Percentiles rank a stretch among this genome's conserved stretches.
phyloP scores from a whole-genome alignment of 192 early-diverging fungal species.

The Coemansia sp. region DNA sequence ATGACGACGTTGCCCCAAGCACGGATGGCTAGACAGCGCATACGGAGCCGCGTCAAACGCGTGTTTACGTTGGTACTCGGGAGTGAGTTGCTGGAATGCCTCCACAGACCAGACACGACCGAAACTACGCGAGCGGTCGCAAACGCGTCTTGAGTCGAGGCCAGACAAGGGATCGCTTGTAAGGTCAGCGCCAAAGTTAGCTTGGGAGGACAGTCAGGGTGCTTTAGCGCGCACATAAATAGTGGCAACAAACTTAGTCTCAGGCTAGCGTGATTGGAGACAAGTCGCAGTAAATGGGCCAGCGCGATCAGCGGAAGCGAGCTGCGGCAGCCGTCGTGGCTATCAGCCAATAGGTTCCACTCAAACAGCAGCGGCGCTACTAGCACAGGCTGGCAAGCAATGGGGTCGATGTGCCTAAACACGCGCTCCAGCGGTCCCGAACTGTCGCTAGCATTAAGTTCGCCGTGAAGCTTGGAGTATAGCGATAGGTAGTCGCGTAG shows the following conservation, averaged over 20 bases:
- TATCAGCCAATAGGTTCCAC: neutral
- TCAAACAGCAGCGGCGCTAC: constrained; percentile 28
- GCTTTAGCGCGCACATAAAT: constrained; percentile 18
- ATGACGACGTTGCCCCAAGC: constrained; percentile 23
- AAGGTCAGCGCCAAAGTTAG: constrained; percentile 17
- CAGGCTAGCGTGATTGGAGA: neutral
- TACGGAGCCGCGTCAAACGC: constrained; percentile 3
- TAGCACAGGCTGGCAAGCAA: constrained; percentile 12
- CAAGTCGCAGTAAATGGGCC: constrained; percentile 8
- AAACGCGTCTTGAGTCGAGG: constrained; percentile 20
- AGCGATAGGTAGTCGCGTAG: constrained; percentile 12
- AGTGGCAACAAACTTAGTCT: constrained; percentile 23
- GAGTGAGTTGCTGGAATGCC: neutral
- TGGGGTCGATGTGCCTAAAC: neutral
- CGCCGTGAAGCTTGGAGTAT: neutral
- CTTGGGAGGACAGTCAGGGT: constrained; percentile 1
- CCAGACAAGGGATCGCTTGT: constrained; percentile 16
- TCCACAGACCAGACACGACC: constrained; percentile 21
- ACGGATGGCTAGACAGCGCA: constrained; percentile 29
- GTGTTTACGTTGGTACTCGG: neutral
- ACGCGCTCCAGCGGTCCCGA: neutral
- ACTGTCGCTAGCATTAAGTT: neutral
- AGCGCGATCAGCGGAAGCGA: neutral
- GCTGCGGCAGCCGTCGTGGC: neutral
- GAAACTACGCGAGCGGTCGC: constrained; percentile 29